These are phyloP conservation scores for Hyphopichia fennica DNA, from an alignment of 1,139 yeast genomes.

Conservation along the genomic window DNA sequence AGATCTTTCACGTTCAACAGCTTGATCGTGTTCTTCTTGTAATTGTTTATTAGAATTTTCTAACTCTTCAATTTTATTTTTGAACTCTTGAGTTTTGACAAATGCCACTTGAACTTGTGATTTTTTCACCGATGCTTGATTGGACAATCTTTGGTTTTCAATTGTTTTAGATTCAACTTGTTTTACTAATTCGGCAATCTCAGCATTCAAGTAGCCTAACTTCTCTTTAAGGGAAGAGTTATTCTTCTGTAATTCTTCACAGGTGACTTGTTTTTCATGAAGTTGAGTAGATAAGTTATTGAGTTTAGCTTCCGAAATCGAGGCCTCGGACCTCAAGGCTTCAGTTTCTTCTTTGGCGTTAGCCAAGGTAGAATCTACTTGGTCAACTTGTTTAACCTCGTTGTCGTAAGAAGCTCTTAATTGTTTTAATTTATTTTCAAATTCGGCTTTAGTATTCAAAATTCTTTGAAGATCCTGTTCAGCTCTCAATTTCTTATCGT, in stretches of 20 bases:
- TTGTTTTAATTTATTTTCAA: conserved; percentile 65
- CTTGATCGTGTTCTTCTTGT: conserved; percentile 24
- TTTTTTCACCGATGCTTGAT: conserved; percentile 62
- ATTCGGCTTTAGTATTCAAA: conserved; percentile 64
- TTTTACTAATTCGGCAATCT: conserved; percentile 57
- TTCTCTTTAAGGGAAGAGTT: conserved; percentile 67
- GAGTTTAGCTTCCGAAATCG: conserved; percentile 78
- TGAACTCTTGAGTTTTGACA: conserved; percentile 52
- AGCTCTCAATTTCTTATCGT: conserved; percentile 70
- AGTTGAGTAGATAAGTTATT: conserved; percentile 71
- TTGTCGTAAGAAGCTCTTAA: conserved; percentile 73
- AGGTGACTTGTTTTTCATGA: conserved; percentile 57
- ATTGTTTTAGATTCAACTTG: conserved; percentile 52
- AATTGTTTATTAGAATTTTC: conserved; percentile 22
- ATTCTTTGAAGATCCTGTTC: conserved; percentile 73
- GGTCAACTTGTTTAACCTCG: conserved; percentile 73
- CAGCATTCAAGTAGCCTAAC: conserved; percentile 66
- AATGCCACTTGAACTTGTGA: conserved; percentile 68
- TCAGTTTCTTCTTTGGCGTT: conserved; percentile 69
- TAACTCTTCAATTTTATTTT: conserved; percentile 27
- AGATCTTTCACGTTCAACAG: conserved; percentile 18
- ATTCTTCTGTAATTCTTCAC: conserved; percentile 66
- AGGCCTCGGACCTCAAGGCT: conserved; percentile 70
- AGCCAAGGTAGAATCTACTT: conserved; percentile 61
- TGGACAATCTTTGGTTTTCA: conserved; percentile 61